Evolutionary conservation across 768 basidiomycete genomes (phyloP).

Genomic region (Kwoniella sp.): DNA sequence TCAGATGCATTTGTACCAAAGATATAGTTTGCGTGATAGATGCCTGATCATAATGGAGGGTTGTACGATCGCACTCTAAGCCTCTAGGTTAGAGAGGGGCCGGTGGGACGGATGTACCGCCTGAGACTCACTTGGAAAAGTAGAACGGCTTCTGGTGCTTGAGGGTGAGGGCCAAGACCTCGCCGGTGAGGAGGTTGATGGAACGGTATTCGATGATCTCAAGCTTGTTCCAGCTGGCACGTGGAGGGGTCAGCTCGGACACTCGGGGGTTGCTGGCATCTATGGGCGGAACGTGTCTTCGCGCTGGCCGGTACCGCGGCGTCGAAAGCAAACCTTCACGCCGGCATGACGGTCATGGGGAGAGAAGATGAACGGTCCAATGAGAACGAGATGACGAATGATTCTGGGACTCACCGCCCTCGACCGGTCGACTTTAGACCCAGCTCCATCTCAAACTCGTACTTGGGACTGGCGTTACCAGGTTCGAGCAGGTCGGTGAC

Average conservation of each 20-base stretch:
- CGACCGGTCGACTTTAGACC: slow-evolving; percentile 59
- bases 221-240: slow-evolving; percentile 57
- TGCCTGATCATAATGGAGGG: slow-evolving; percentile 4
- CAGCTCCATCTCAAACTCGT: slow-evolving; percentile 50
- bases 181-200: slow-evolving; percentile 70
- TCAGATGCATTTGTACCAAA: too few relatives aligned
- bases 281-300: neutral
- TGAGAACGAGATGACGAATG: too few relatives aligned
- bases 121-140: slow-evolving; percentile 70
- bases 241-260: neutral
- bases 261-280: neutral
- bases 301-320: too few relatives aligned
- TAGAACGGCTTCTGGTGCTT: slow-evolving; percentile 87
- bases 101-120: neutral
- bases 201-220: slow-evolving; percentile 70
- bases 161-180: slow-evolving; percentile 63
- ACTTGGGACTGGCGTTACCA: slow-evolving; percentile 37
- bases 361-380: too few relatives aligned
- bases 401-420: slow-evolving; percentile 84
- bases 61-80: slow-evolving; percentile 27
- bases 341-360: too few relatives aligned
- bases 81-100: neutral
- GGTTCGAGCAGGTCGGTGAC: slow-evolving; percentile 45
- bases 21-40: too few relatives aligned
- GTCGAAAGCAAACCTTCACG: too few relatives aligned